Evolutionary conservation across 306 rosid species (phyloP).

Genomic region (Geum urbanum): DNA sequence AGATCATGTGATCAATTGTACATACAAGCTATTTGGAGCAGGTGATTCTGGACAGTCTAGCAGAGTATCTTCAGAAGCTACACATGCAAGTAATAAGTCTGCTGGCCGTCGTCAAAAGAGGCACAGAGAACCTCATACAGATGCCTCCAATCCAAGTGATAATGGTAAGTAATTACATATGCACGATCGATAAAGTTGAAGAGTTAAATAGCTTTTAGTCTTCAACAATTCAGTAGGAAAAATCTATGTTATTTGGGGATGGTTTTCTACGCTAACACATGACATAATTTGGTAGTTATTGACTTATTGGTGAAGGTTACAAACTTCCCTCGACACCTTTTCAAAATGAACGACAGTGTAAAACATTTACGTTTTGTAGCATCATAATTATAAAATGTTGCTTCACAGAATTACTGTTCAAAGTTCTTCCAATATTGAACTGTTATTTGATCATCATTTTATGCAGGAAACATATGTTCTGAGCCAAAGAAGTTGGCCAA

Average conservation of each 20-base stretch:
- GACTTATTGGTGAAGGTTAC: no score
- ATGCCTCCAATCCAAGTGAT: conserved; percentile 28
- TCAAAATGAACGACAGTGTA: neutral
- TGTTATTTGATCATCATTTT: conserved; percentile 7
- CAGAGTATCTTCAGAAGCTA: conserved; percentile 24
- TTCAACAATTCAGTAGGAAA: neutral
- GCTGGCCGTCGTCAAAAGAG: conserved; percentile 22
- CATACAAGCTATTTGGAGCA: conserved; percentile 49
- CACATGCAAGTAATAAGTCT: conserved; percentile 33
- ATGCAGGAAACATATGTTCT: conserved; percentile 36
- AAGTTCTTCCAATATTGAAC: conserved; percentile 4
- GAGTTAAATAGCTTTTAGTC: neutral
- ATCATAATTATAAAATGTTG: neutral
- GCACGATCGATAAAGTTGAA: neutral
- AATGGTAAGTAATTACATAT: conserved; percentile 39
- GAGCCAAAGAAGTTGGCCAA: conserved; percentile 38
- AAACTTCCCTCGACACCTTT: neutral
- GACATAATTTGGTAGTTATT: neutral
- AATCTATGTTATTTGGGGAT: neutral
- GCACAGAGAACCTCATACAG: conserved; percentile 30
- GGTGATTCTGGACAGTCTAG: conserved; percentile 30
- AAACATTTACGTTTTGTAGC: neutral
- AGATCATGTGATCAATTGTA: conserved; percentile 53
- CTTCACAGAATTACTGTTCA: conserved; percentile 2
- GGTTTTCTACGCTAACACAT: neutral